Evolutionary conservation across 768 basidiomycete species (phyloP), one percentile per base, ranked within the genome.

Genomic region (Mycena metata): DNA sequence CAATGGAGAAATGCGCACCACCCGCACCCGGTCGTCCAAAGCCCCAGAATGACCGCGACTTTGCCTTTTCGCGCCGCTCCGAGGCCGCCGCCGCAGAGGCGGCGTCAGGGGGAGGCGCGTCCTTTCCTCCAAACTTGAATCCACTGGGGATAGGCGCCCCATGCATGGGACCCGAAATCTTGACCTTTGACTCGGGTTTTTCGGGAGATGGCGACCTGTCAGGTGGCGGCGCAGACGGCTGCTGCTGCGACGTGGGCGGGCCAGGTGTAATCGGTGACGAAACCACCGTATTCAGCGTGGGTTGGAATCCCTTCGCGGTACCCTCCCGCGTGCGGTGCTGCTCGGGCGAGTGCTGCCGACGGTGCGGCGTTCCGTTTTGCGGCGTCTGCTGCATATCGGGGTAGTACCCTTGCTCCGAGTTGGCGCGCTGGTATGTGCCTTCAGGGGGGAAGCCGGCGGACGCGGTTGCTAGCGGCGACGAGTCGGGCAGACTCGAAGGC

Each of bases 41-140:
- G 75, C 90, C 91, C 95, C 96, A 98, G 83, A 99, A 98, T 9
- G 90, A 90, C 54, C 94, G 88, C 66, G 94, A 96, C 82, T 96
- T 96, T 23, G 93, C 92, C 82, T 96, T 98, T 76, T 95, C 92
- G 64, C 95, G 87, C 77, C 96, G 86, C 67, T 96, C 95, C 66
- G 76, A 89, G 54, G 78, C 74, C 43, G 78, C 47, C 75, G 77
- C 16, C 15, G 77, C 73, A 23, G 77, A 64, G 51, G 82, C 76
- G 42, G 82, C 72, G 45, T 86, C 84, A 21, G 81, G 76, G 17
- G 85, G 76, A 51, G 85, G 78, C 4, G 78, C 69, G 58, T 92
- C 93, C 79, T 95, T 96, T 52, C 87, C 83, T 13, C 93, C 95
- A 75, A 96, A 98, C 80, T 96, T 96, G 85, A 91, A 95, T 0